Evolutionary conservation across 805 yeast species (phyloP).

Genomic region (Hanseniaspora thailandica): DNA sequence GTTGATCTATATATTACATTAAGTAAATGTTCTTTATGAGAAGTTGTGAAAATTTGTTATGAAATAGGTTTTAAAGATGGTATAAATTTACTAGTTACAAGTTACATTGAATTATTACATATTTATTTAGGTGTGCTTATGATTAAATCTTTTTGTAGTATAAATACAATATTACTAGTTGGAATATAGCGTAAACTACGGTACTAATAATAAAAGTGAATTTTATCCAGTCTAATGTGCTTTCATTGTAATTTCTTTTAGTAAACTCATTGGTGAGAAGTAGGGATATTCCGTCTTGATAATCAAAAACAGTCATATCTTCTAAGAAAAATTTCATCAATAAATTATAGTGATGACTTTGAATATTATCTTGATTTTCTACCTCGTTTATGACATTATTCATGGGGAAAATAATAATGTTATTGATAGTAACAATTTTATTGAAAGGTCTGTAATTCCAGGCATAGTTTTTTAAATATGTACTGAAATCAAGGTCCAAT

Average conservation of each 20-base stretch:
- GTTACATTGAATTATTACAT: no score
- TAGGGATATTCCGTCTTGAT: neutral
- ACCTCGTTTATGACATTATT: neutral
- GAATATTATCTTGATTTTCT: neutral
- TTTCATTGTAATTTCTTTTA: conserved; percentile 7
- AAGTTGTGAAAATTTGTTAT: neutral
- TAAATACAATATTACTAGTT: neutral
- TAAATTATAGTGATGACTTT: neutral
- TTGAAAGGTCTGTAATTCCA: conserved; percentile 1
- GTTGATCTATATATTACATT: neutral
- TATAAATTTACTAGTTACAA: no score
- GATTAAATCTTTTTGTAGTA: neutral
- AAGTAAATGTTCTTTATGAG: no score
- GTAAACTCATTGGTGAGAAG: neutral
- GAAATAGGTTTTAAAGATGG: no score
- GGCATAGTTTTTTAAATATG: neutral
- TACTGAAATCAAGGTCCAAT: neutral
- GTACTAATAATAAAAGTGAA: neutral
- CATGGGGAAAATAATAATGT: neutral
- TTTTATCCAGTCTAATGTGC: neutral
- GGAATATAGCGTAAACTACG: neutral
- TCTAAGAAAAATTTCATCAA: neutral
- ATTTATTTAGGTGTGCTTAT: neutral
- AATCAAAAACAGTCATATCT: neutral
- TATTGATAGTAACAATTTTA: neutral